A percentile compares a stretch with the other conserved stretches of the same genome.
These are phyloP conservation scores for Mortierella hygrophila DNA, from an alignment of 192 early-diverging fungal genomes.

Conservation along the genomic window DNA sequence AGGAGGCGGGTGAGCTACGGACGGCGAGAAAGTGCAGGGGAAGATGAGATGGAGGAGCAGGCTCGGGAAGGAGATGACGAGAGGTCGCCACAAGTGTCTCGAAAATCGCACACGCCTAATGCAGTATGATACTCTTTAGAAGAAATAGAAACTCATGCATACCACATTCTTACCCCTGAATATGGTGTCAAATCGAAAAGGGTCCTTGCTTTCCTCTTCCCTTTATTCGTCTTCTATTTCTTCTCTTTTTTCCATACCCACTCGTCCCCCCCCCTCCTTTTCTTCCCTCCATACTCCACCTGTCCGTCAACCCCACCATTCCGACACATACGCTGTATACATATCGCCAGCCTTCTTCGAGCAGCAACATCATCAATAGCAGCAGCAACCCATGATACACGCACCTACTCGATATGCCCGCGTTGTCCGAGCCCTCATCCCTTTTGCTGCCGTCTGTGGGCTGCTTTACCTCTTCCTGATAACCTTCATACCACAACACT, in stretches of 20 bases:
- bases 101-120: not conserved
- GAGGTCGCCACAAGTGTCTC: constrained; percentile 31
- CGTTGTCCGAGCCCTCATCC: constrained; percentile 27
- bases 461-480: constrained; percentile 31
- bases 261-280: not conserved
- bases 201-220: not conserved
- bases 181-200: not conserved
- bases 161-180: constrained; percentile 1
- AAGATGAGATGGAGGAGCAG: not conserved
- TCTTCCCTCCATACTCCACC: not conserved
- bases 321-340: not conserved
- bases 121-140: not conserved
- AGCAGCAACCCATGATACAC: constrained; percentile 18
- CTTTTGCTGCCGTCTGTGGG: constrained; percentile 27
- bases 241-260: not conserved
- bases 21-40: constrained; percentile 8
- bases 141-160: not conserved
- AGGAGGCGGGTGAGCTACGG: constrained; percentile 20
- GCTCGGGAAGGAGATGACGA: constrained; percentile 46
- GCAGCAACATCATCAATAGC: not conserved
- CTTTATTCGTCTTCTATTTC: too few relatives aligned
- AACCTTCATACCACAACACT: constrained; percentile 26
- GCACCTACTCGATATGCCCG: constrained; percentile 42
- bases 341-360: not conserved
- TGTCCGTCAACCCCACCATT: not conserved